Evolutionary conservation across 208 protist genomes (phyloP), one percentile per base, ranked within the genome.

Genomic region (Trypanosoma boissoni): DNA sequence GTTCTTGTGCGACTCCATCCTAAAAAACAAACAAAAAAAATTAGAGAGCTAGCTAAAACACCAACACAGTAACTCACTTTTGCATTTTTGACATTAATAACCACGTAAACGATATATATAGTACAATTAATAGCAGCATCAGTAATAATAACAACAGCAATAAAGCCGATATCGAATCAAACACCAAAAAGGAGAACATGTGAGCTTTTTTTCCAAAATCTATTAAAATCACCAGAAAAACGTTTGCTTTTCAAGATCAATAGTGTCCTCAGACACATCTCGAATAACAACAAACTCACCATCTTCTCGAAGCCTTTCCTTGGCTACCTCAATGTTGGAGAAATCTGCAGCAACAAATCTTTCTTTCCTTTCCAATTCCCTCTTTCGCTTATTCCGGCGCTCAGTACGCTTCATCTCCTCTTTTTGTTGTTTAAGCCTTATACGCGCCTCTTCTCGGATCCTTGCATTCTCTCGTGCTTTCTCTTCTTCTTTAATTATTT

Each of bases 211-310:
- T 8, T 24, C 10, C 0, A 37, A 51, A 36, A 34, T 41, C 10
- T 45, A 42, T 49, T 12, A 26, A 52, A n/a, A 24, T 65, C 51
- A 68, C 54, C 48, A 72, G 52, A 80, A 79, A 62, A 91, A 91
- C 1, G 81, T 58, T 31, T 82, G 64, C 44, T 86, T 91, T 65
- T 94, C 87, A 16, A 88, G 58, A 24, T 86, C 68, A 36, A 86
- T 58, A 0, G 66, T 64, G 7, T 83, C 76, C 29, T 51, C 58
- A 6, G 63, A 21, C n/a, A 88, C 81, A 16, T 77, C 72, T 26
- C 87, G 73, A 24, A 94, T 72, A 52, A 94, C 68, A 68, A 94
- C 77, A 61, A 88, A 76, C 27, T 91, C 83, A 28, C 80, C 82
- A 66, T 90, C 81, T 21, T 68, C 51, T 8, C 69, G 28, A 10